These are phyloP conservation scores for Aurantiochytrium sp. DNA, from an alignment of 108 stramenopile genomes.

Conservation along the genomic window DNA sequence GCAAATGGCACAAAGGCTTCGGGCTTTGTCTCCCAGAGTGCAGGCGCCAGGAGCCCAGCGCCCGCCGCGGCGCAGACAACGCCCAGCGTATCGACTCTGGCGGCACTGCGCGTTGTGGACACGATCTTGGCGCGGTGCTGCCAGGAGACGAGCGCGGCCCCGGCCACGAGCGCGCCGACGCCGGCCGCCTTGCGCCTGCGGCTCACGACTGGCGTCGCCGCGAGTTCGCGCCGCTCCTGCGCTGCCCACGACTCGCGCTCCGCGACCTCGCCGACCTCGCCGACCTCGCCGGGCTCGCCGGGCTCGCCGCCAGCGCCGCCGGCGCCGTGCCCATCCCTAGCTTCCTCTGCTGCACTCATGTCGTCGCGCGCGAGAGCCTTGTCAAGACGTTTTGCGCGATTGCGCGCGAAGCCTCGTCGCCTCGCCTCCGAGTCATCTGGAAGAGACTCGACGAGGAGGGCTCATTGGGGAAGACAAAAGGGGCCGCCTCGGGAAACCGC, in stretches of 20 bases:
- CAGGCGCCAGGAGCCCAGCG: background rate
- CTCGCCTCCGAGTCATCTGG: too few relatives aligned
- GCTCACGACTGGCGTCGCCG: background rate
- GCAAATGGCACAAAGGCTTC: background rate
- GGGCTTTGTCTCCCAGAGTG: background rate
- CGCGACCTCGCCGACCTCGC: background rate
- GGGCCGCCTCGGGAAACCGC: too few relatives aligned
- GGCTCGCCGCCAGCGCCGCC: background rate
- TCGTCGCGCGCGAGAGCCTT: too few relatives aligned
- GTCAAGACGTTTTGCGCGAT: too few relatives aligned
- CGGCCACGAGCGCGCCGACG: background rate
- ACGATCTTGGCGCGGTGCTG: background rate
- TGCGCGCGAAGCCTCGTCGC: too few relatives aligned
- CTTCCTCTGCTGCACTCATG: too few relatives aligned
- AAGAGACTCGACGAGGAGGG: too few relatives aligned
- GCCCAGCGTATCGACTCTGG: background rate
- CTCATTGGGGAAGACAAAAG: too few relatives aligned
- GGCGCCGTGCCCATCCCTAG: background rate
- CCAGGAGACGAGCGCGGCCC: background rate
- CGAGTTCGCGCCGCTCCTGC: background rate
- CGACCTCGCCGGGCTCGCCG: background rate
- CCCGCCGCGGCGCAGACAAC: background rate
- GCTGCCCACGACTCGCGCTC: background rate
- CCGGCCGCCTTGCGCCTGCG: background rate
- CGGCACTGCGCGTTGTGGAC: background rate